phyloP scores from a whole-genome alignment of 495 filamentous ascomycete species.

The Hapsidospora chrysogenum region DNA sequence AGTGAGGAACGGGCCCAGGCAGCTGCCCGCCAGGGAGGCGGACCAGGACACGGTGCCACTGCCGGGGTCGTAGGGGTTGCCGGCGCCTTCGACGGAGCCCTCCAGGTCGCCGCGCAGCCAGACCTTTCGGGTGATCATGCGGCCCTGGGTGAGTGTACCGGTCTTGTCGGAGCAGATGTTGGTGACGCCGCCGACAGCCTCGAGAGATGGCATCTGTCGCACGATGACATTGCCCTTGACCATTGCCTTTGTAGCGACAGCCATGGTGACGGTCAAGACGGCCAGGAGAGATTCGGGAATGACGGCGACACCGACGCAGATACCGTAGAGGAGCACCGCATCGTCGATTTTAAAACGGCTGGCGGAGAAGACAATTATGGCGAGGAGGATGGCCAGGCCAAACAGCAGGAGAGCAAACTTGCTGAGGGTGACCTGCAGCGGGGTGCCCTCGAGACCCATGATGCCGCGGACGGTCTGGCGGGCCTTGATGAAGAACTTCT shows the following conservation, averaged over 20 bases:
- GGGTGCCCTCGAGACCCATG: conserved; percentile 52
- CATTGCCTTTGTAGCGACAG: conserved; percentile 58
- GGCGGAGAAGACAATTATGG: conserved; percentile 48
- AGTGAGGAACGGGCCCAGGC: conserved; percentile 19
- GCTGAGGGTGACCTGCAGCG: conserved; percentile 49
- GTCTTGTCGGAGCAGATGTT: conserved; percentile 49
- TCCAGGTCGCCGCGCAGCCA: conserved; percentile 23
- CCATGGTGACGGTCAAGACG: conserved; percentile 62
- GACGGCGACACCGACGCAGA: conserved; percentile 50
- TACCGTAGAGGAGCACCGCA: conserved; percentile 52
- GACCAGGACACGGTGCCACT: conserved; percentile 14
- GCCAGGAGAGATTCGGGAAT: conserved; percentile 64
- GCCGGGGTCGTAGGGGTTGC: conserved; percentile 36
- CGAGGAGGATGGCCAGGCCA: conserved; percentile 49
- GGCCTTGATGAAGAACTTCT: conserved; percentile 13
- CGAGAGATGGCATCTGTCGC: conserved; percentile 45
- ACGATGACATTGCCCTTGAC: conserved; percentile 52
- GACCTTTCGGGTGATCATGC: conserved; percentile 38
- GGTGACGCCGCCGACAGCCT: conserved; percentile 42
- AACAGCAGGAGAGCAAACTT: conserved; percentile 57
- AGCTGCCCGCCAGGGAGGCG: conserved; percentile 6
- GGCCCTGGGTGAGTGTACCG: conserved; percentile 43
- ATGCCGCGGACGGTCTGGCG: conserved; percentile 22
- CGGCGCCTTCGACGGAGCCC: conserved; percentile 16
- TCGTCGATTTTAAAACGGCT: conserved; percentile 41